phyloP scores from a whole-genome alignment of 495 filamentous ascomycete species.

The Xylaria intraflava region DNA sequence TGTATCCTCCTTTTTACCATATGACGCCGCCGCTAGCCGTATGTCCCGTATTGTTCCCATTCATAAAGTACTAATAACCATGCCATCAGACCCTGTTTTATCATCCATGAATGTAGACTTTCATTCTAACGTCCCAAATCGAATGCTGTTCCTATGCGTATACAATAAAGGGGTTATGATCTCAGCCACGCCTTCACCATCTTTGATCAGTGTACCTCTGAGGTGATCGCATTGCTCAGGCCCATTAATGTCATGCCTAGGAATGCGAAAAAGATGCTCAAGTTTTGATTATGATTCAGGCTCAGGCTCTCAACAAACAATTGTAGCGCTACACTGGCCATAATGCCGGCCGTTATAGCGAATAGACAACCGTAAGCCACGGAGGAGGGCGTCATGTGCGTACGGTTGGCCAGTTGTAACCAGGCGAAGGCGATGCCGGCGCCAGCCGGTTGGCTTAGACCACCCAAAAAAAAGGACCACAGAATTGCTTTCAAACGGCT shows the following conservation, averaged over 20 bases:
- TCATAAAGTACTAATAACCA: background rate
- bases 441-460: slow-evolving; percentile 77
- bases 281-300: slow-evolving; percentile 67
- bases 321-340: slow-evolving; percentile 86
- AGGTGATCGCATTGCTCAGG: slow-evolving; percentile 75
- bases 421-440: slow-evolving; percentile 78
- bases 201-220: slow-evolving; percentile 26
- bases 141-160: background rate
- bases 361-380: slow-evolving; percentile 86
- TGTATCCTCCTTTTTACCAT: background rate
- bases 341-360: slow-evolving; percentile 83
- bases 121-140: background rate
- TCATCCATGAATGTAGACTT: background rate
- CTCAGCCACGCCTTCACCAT: background rate
- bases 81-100: background rate
- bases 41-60: background rate
- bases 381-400: slow-evolving; percentile 50
- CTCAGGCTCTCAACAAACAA: slow-evolving; percentile 80
- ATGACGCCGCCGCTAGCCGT: background rate
- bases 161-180: background rate
- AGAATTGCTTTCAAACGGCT: slow-evolving; percentile 72
- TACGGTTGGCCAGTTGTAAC: slow-evolving; percentile 57
- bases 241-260: slow-evolving; percentile 87
- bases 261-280: slow-evolving; percentile 83
- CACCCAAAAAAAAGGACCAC: slow-evolving; percentile 78